phyloP scores from a whole-genome alignment of 768 basidiomycete genomes.

The Hygrophorus russula region DNA sequence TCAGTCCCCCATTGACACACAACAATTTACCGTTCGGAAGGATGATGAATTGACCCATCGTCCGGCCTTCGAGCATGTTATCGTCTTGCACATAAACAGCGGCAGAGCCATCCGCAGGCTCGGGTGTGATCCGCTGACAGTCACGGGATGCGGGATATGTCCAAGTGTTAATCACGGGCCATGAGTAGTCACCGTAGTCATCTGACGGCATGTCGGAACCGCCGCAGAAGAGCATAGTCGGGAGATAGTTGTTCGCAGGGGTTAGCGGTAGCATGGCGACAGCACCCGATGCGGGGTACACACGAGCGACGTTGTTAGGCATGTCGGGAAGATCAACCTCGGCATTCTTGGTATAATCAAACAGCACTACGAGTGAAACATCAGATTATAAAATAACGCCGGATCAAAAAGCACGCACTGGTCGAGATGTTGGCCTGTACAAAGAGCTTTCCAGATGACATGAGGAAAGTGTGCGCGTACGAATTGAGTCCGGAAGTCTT shows the following conservation, averaged over 20 bases:
- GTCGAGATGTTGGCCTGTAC: slow-evolving; percentile 77
- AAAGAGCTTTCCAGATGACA: slow-evolving; percentile 70
- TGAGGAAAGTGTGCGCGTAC: slow-evolving; percentile 64
- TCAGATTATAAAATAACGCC: slow-evolving; percentile 5
- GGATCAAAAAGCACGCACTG: slow-evolving; percentile 29
- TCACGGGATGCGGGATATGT: slow-evolving; percentile 55
- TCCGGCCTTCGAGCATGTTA: slow-evolving; percentile 58
- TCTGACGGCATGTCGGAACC: slow-evolving; percentile 69
- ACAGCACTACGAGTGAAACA: slow-evolving; percentile 22
- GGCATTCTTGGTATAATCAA: slow-evolving; percentile 43
- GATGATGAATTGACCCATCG: slow-evolving; percentile 88
- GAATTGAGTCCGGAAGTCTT: slow-evolving; percentile 69
- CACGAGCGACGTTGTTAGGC: slow-evolving; percentile 64
- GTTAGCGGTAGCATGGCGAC: slow-evolving; percentile 90
- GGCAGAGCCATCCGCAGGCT: slow-evolving; percentile 57
- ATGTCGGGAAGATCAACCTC: slow-evolving; percentile 62
- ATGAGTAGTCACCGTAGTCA: slow-evolving; percentile 69
- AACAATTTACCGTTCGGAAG: slow-evolving; percentile 71
- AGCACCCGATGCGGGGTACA: slow-evolving; percentile 86
- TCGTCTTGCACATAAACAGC: slow-evolving; percentile 64
- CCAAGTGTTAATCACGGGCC: slow-evolving; percentile 66
- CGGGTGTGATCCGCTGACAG: slow-evolving; percentile 81
- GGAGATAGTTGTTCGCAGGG: slow-evolving; percentile 77
- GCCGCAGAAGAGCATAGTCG: slow-evolving; percentile 85
- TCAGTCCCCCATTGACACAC: slow-evolving; percentile 70